Evolutionary conservation across 345 rosid genomes (phyloP).

Genomic region (Euphorbia pulcherrima): DNA sequence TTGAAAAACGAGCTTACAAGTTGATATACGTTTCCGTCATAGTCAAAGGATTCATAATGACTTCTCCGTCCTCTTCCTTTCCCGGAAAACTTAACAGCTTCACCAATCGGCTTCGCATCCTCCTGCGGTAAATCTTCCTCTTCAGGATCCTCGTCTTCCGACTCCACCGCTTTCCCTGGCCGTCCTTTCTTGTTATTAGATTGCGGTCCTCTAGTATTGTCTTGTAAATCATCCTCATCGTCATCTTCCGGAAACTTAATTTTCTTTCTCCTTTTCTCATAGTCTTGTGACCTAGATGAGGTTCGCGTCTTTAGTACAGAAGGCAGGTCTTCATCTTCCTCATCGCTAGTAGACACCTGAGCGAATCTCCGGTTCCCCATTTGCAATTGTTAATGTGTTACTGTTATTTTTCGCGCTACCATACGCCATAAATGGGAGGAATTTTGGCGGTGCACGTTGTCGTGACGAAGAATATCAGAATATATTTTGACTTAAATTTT

Average conservation of each 20-base stretch:
- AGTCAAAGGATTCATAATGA: constrained; percentile 65
- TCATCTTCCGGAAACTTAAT: constrained; percentile 46
- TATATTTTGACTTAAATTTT: too few relatives aligned
- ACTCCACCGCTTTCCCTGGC: constrained; percentile 21
- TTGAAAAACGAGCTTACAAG: constrained; percentile 50
- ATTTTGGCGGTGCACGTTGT: neutral
- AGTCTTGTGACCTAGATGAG: constrained; percentile 28
- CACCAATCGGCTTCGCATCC: constrained; percentile 82
- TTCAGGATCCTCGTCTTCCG: constrained; percentile 31
- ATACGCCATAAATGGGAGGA: neutral
- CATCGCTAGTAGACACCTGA: constrained; percentile 71
- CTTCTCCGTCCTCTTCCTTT: constrained; percentile 67
- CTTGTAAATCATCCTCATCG: constrained; percentile 28
- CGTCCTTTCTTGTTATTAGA: constrained; percentile 20
- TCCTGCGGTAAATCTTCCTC: constrained; percentile 59
- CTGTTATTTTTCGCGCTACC: neutral
- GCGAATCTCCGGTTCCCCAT: constrained; percentile 72
- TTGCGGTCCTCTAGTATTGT: constrained; percentile 26
- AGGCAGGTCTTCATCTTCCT: constrained; percentile 43
- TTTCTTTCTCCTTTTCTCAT: constrained; percentile 47
- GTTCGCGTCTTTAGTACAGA: constrained; percentile 19
- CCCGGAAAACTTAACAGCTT: constrained; percentile 51
- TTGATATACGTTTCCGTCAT: constrained; percentile 63
- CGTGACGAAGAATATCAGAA: too few relatives aligned
- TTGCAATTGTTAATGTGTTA: neutral